Percentiles rank a stretch among this genome's conserved stretches.
Evolutionary conservation across 106 monocot genomes (phyloP).

Genomic region (Gastrodia elata): DNA sequence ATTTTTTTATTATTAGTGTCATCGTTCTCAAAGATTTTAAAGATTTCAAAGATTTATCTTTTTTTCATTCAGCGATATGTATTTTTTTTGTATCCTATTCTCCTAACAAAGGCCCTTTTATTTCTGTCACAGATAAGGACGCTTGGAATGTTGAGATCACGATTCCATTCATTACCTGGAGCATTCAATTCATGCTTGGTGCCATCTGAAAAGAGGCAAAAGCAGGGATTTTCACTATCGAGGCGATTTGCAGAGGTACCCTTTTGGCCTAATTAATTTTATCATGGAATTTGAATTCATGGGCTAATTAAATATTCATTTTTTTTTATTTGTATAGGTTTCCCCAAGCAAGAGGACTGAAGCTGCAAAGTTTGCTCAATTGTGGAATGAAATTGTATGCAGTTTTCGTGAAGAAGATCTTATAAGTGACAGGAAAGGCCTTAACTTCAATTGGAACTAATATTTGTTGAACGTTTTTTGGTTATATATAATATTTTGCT

Average conservation of each 20-base stretch:
- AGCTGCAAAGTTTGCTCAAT: slow-evolving; percentile 94
- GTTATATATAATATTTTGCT: too few species aligned
- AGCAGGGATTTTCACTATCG: slow-evolving; percentile 74
- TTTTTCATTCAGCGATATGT: not conserved
- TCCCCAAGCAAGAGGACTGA: slow-evolving; percentile 87
- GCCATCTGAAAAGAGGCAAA: slow-evolving; percentile 63
- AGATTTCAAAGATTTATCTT: not conserved
- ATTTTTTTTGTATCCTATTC: slow-evolving; percentile 13
- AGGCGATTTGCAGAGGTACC: slow-evolving; percentile 78
- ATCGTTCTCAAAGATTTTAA: not conserved
- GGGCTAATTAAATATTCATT: not conserved
- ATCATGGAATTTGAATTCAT: not conserved
- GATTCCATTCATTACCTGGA: slow-evolving; percentile 91
- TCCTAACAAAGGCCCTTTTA: not conserved
- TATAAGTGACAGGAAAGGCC: slow-evolving; percentile 83
- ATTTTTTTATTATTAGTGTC: not conserved
- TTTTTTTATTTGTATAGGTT: slow-evolving; percentile 33
- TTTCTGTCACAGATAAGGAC: slow-evolving; percentile 59
- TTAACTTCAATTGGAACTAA: slow-evolving; percentile 2
- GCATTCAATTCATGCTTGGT: slow-evolving; percentile 82
- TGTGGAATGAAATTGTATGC: slow-evolving; percentile 98
- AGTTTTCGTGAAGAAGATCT: slow-evolving; percentile 97
- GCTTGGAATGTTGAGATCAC: slow-evolving; percentile 89
- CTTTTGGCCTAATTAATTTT: not conserved
- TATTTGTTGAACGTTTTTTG: too few species aligned